Evolutionary conservation across 805 yeast genomes (phyloP), one percentile per base, ranked within the genome.

Genomic region (Saccharomycopsis olivae): DNA sequence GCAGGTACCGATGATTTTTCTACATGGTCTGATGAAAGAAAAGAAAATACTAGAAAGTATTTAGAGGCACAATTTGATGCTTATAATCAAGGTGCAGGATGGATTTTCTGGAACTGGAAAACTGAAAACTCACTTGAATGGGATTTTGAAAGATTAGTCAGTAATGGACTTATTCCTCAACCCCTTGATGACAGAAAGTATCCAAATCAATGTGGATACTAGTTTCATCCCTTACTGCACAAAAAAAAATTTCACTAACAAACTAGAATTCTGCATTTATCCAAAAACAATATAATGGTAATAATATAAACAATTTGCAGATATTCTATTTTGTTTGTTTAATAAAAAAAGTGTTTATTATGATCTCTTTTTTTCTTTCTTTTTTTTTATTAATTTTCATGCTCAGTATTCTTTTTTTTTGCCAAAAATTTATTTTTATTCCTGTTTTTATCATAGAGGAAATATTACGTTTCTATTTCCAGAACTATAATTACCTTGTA

Each of bases 101-200:
- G 78, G 73, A 69, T 78, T 29, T 78, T 77, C 51, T 79, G 86
- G 87, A 73, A 75, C 49, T 78, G 68, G 61, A 78, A 76, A 53
- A 77, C 84, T 0, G 87, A 79, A 51, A 54, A 59, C 40, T 71
- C 82, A 1, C 60, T 72, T 16, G 85, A 77, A 53, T 78, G 86
- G 85, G 84, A 78, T 52, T 69, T 75, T 51, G 52, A 61, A 40
- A 59, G 66, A 38, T 62, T 80, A 49, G 66, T 71, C 6, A 55
- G 65, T 15, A 52, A 62, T 25, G 72, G 62, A 3, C 53, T 80
- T 35, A 72, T 80, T 58, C 88, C 88, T 1, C 69, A 64, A 31
- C 86, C 87, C 2, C 62, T 79, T 25, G 50, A 59, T 39, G 60
- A 64, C 42, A 77, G 69, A 52, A 72, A 88, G 49, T 66, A 68